These are phyloP conservation scores for Ustilago bromivora DNA, from an alignment of 1,284 basidiomycete genomes.

Conservation along the genomic window DNA sequence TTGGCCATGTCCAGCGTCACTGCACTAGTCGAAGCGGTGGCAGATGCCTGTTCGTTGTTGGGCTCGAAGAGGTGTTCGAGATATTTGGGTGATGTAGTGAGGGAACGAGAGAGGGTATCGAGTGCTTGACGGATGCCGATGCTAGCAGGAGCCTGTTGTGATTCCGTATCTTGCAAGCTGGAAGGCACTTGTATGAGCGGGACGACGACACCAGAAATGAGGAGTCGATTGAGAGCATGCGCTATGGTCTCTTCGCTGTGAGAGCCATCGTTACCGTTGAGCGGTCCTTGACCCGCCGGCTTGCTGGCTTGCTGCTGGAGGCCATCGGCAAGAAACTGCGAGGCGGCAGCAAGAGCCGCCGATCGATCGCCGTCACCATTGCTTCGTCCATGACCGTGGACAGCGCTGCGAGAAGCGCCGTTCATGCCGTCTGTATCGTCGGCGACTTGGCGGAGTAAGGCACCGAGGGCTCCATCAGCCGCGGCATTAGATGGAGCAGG, in stretches of 20 bases:
- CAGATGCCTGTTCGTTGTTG: conserved; percentile 2
- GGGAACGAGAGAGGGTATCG: conserved; percentile 33
- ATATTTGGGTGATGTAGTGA: conserved; percentile 42
- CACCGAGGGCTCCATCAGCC: conserved; percentile 24
- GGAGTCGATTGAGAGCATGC: conserved; percentile 44
- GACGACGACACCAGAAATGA: conserved; percentile 31
- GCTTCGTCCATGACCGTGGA: neutral
- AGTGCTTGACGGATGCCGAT: conserved; percentile 36
- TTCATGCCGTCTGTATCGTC: neutral
- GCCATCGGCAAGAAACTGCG: conserved; percentile 34
- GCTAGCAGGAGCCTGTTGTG: conserved; percentile 2
- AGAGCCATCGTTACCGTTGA: conserved; percentile 9
- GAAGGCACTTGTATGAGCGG: conserved; percentile 29
- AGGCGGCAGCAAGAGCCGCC: conserved; percentile 34
- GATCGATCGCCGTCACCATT: conserved; percentile 8
- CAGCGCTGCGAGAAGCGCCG: neutral
- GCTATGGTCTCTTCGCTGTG: conserved; percentile 41
- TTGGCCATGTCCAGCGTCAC: conserved; percentile 39
- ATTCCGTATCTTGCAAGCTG: conserved; percentile 3
- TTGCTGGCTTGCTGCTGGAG: conserved; percentile 7
- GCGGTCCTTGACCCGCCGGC: neutral
- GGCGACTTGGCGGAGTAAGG: conserved; percentile 24
- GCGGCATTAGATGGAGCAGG: conserved; percentile 11
- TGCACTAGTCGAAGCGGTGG: conserved; percentile 23
- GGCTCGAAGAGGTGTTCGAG: conserved; percentile 46